Evolutionary conservation across 140 eudicot species (phyloP).

Genomic region (Oenanthe javanica): DNA sequence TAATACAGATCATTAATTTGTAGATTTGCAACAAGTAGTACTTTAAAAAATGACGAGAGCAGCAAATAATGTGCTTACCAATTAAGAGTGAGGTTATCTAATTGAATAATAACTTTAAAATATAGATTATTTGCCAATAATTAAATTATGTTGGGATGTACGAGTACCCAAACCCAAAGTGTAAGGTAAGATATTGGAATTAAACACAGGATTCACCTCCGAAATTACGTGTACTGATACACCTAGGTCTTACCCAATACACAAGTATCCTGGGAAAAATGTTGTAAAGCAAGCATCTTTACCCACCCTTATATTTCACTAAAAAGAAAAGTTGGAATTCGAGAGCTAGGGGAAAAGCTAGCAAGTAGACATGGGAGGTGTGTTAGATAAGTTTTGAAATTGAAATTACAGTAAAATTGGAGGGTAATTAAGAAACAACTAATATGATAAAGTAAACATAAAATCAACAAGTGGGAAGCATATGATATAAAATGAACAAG

Average conservation of each 20-base stretch:
- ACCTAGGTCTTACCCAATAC: neutral
- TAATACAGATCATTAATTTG: neutral
- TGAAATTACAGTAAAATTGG: too few relatives aligned
- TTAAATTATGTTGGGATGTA: neutral
- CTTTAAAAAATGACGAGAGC: neutral
- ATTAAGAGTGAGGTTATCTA: neutral
- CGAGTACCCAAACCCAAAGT: neutral
- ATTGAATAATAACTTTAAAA: neutral
- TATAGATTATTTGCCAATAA: neutral
- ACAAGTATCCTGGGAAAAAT: neutral
- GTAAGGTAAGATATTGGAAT: neutral
- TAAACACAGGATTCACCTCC: neutral
- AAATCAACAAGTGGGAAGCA: too few relatives aligned
- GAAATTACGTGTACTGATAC: too few relatives aligned
- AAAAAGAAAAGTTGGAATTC: too few relatives aligned
- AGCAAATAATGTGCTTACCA: neutral
- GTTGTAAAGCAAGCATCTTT: neutral
- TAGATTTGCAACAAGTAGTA: neutral
- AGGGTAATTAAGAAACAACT: too few relatives aligned
- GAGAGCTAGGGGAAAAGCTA: too few relatives aligned
- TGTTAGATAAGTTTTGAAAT: too few relatives aligned
- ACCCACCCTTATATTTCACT: too few relatives aligned
- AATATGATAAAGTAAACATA: too few relatives aligned
- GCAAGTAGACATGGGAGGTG: too few relatives aligned
- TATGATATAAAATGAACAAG: too few relatives aligned